phyloP scores from a whole-genome alignment of 495 filamentous ascomycete genomes.

The Terfezia boudieri region DNA sequence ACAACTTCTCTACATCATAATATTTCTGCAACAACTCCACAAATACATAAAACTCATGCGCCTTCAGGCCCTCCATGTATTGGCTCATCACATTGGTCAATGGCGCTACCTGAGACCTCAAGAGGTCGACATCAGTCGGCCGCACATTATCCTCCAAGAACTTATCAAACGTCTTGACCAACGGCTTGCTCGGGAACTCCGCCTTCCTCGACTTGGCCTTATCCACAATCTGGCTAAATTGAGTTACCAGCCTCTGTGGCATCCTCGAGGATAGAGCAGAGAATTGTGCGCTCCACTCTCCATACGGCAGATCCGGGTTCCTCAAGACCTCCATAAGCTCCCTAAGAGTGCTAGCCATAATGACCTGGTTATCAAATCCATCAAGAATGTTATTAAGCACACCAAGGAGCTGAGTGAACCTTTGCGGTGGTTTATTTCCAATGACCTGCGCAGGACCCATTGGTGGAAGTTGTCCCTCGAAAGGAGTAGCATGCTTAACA shows the following conservation, averaged over 20 bases:
- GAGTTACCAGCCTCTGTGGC: conserved; percentile 72
- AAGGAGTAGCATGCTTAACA: conserved; percentile 94
- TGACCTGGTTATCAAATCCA: conserved; percentile 92
- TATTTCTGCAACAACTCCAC: conserved; percentile 56
- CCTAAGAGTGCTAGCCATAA: conserved; percentile 75
- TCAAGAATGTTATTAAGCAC: conserved; percentile 74
- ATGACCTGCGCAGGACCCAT: conserved; percentile 67
- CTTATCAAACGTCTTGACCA: conserved; percentile 57
- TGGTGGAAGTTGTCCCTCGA: conserved; percentile 74
- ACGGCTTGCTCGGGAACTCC: conserved; percentile 83
- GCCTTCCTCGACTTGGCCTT: conserved; percentile 46
- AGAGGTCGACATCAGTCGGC: conserved; percentile 37
- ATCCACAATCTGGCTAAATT: conserved; percentile 65
- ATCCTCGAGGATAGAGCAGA: conserved; percentile 89
- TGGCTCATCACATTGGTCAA: conserved; percentile 58
- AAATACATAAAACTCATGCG: conserved; percentile 71
- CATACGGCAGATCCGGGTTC: conserved; percentile 75
- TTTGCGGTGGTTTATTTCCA: conserved; percentile 80
- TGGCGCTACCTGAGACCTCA: conserved; percentile 55
- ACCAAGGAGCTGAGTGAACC: conserved; percentile 51
- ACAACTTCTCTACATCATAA: conserved; percentile 59
- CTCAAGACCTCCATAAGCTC: conserved; percentile 78
- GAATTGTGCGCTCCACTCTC: conserved; percentile 87
- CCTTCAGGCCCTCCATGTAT: conserved; percentile 75
- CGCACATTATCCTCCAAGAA: conserved; percentile 77